Evolutionary conservation across 2,329 filamentous ascomycete species (phyloP), one percentile per base, ranked within the genome.

Genomic region (Aureobasidium sp.): DNA sequence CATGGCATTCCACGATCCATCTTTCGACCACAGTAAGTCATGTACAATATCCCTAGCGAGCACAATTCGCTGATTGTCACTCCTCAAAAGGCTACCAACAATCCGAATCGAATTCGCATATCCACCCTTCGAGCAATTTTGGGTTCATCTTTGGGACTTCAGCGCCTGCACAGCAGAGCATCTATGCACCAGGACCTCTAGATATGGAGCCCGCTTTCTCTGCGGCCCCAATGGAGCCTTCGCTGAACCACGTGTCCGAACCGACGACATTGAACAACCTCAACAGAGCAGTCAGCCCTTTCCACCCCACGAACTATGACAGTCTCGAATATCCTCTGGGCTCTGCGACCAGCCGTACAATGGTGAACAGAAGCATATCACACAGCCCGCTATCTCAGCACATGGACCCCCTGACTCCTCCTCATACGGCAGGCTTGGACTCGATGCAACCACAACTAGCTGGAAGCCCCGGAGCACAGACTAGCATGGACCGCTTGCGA

Each of bases 351-450:
- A 70, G 69, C 61, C 69, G 66, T 4, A 71, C 73, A 22, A 68
- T 70, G 31, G 69, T 67, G 3, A 71, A 72, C 63, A 71, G 68
- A 52, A 71, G 72, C 25, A 63, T 73, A n/a, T 71, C 68, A 11
- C 71, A 73, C 53, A 71, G 69, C 57, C 67, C 70, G 15, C 63
- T 70, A 8, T 69, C 70, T 25, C 70, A 70, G n/a, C 66, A 68
- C 49, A 47, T 70, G 49, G 65, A 64, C 48, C 63, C 57, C 9
- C 42, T 60, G 57, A 60, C 57, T 51, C 65, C 25, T 66, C 64
- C 22, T 62, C 66, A 51, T 14, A 49, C 57, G 15, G 31, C 44
- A 29, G 45, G 45, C 27, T 3, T 60, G 45, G 57, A 60, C 34
- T 34, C 57, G 6, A 25, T 25, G 14, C 57, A 49, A 42, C 36